Evolutionary conservation across 116 monocot genomes (phyloP).

Genomic region (Zostera marina): DNA sequence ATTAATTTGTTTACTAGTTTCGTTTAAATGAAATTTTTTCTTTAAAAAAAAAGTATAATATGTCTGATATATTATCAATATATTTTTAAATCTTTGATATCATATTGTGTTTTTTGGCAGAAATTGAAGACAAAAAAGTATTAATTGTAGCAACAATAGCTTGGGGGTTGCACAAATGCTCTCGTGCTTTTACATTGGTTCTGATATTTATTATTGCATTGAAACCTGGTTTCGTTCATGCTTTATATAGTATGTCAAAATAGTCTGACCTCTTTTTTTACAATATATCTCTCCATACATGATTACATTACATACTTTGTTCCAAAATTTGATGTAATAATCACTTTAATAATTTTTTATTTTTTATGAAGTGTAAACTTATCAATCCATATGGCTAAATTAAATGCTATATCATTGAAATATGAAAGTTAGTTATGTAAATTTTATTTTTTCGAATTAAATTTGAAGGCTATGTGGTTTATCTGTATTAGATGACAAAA

Average conservation of each 20-base stretch:
- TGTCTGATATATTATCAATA: background rate
- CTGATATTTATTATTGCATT: slow-evolving; percentile 67
- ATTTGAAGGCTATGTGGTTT: too few relatives aligned
- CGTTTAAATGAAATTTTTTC: too few relatives aligned
- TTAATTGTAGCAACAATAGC: slow-evolving; percentile 84
- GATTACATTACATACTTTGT: background rate
- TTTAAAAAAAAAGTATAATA: too few relatives aligned
- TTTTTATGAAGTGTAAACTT: background rate
- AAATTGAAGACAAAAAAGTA: slow-evolving; percentile 71
- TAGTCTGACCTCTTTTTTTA: background rate
- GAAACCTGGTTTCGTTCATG: slow-evolving; percentile 90
- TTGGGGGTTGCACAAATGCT: slow-evolving; percentile 79
- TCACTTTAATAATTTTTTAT: background rate
- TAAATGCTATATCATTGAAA: too few relatives aligned
- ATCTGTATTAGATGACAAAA: too few relatives aligned
- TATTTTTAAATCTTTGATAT: background rate
- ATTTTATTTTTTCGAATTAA: too few relatives aligned
- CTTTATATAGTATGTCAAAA: slow-evolving; percentile 67
- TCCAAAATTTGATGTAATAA: background rate
- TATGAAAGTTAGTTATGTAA: too few relatives aligned
- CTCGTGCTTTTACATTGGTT: slow-evolving; percentile 74
- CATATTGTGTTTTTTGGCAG: slow-evolving; percentile 15
- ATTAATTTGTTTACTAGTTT: too few relatives aligned
- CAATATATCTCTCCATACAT: background rate
- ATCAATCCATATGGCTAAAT: too few relatives aligned